Evolutionary conservation across 1,284 basidiomycete species (phyloP).

Genomic region (Garcileccinum viscosum): DNA sequence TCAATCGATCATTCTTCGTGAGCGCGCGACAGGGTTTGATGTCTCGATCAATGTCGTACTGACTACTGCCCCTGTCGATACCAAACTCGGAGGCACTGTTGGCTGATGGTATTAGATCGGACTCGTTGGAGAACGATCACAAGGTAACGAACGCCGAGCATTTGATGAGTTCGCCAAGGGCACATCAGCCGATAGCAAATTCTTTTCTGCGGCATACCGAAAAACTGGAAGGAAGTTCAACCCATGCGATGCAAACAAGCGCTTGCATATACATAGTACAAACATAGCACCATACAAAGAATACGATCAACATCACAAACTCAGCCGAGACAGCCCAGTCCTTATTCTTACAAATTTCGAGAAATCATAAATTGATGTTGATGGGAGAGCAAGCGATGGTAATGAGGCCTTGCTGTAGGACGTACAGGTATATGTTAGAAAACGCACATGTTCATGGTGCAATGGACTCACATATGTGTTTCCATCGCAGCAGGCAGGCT

Average conservation of each 20-base stretch:
- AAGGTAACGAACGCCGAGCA: too few species aligned
- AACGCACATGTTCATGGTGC: background rate
- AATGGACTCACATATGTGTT: constrained; percentile 20
- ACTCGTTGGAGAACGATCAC: background rate
- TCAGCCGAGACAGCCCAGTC: background rate
- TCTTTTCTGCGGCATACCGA: background rate
- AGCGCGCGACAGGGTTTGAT: background rate
- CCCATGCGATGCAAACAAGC: background rate
- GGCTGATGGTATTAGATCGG: background rate
- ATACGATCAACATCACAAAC: background rate
- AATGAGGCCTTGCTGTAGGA: constrained; percentile 6
- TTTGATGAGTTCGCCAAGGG: too few species aligned
- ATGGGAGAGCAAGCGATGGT: constrained; percentile 19
- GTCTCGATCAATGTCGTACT: background rate
- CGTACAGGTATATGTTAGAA: background rate
- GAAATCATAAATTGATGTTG: constrained; percentile 5
- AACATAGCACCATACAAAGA: background rate
- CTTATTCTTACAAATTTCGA: background rate
- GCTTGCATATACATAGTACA: background rate
- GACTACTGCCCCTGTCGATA: too few species aligned
- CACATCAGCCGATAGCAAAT: background rate
- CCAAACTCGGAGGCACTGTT: background rate
- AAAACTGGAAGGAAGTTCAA: background rate
- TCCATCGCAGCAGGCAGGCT: constrained; percentile 26
- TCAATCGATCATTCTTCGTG: background rate